phyloP scores from a whole-genome alignment of 2,329 filamentous ascomycete species.

The Xylaria polymorpha region DNA sequence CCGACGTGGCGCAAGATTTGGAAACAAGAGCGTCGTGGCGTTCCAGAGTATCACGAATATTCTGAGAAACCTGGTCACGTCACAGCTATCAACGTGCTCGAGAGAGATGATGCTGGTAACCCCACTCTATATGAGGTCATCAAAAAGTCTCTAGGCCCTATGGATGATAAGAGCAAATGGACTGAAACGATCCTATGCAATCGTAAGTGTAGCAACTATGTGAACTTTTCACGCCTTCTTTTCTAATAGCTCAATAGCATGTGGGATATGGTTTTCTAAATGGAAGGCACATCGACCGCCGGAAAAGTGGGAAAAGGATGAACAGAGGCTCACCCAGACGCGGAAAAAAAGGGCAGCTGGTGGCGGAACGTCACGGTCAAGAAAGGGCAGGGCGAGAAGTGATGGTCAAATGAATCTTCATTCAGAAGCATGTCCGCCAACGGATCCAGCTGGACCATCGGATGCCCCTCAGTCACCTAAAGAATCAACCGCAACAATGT shows the following conservation, averaged over 20 bases:
- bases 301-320: conserved; percentile 81
- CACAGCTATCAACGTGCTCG: conserved; percentile 77
- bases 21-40: conserved; percentile 78
- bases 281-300: conserved; percentile 85
- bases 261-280: conserved; percentile 94
- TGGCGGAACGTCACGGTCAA: conserved; percentile 56
- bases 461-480: conserved; percentile 54
- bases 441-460: conserved; percentile 63
- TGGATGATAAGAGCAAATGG: conserved; percentile 75
- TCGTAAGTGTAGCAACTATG: conserved; percentile 64
- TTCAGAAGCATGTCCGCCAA: conserved; percentile 66
- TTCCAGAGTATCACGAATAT: conserved; percentile 75
- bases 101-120: conserved; percentile 70
- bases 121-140: conserved; percentile 77
- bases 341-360: conserved; percentile 62
- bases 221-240: conserved; percentile 1
- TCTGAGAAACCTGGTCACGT: conserved; percentile 79
- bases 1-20: conserved; percentile 96
- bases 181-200: conserved; percentile 86
- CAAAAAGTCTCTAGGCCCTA: conserved; percentile 75
- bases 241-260: conserved; percentile 64
- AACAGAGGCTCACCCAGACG: conserved; percentile 63
- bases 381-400: conserved; percentile 62
- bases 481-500: conserved; percentile 34
- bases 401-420: conserved; percentile 59